Evolutionary conservation across 140 eudicot species (phyloP), one percentile per base, ranked within the genome.

Genomic region (Oenanthe javanica): DNA sequence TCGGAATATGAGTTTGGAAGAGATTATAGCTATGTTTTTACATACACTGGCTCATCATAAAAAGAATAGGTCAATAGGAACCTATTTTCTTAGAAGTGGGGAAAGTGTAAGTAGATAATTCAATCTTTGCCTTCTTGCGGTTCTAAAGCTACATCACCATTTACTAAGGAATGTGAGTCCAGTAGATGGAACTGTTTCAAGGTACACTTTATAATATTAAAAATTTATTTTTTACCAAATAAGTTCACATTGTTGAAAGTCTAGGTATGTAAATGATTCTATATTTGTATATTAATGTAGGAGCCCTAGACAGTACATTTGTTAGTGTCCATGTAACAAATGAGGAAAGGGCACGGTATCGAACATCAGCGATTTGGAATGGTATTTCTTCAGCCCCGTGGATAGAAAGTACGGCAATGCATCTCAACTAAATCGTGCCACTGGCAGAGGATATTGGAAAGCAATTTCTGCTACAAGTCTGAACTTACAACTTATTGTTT

Each of bases 371-470:
- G 98, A 94, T 81, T 90, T 85, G 7, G 98, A 94, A 78, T 94
- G 96, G 96, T 92, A 94, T 83, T 94, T 94, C 81, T 94, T 92
- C 83, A 93, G 97, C 82, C 94, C 97, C 5, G 93, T 90, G 36
- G 98, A 94, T 82, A 90, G 87, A 76, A 94, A 94, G 83, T 90
- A 94, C 75, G 90, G 92, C 19, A 92, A 89, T 67, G 97, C 96
- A 23, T 86, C 88, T 27, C 92, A 97, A 50, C 87, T 94, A 72
- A 94, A 94, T 66, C 97, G 98, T 36, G 96, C 98, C 10, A 94
- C 97, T 47, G 94, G 91, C 42, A 85, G 64, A 71, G 97, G 98
- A 43, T 94, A 94, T 74, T 94, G 98, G 98, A 94, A 94, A 71
- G 96, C 98, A 40, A 92, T 97, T 72, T 15, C 31, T 80, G 25